A percentile compares a stretch with the other conserved stretches of the same genome.
These are phyloP conservation scores for Sisymbrium altissimum DNA, from an alignment of 345 rosid genomes.

Conservation along the genomic window DNA sequence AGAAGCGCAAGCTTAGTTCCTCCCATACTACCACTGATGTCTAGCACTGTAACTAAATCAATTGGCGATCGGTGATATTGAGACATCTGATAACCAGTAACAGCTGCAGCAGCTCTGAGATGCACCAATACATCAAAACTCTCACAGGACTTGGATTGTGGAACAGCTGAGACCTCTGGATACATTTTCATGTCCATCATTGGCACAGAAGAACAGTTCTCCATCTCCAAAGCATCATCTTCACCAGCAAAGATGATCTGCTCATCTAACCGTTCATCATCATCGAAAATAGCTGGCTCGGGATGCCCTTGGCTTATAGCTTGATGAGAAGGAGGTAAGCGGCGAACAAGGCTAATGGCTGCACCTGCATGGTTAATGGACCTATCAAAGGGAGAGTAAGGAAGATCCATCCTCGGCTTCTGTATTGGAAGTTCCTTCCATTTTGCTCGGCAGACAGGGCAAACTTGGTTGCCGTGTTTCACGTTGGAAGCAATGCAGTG, in stretches of 20 bases:
- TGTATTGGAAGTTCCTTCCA: constrained; percentile 83
- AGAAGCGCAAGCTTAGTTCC: constrained; percentile 87
- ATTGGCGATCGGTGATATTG: constrained; percentile 59
- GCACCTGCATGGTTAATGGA: constrained; percentile 37
- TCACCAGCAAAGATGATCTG: constrained; percentile 31
- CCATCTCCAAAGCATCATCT: background rate
- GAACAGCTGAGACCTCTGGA: constrained; percentile 65
- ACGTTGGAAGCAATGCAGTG: constrained; percentile 80
- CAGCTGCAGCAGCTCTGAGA: constrained; percentile 45
- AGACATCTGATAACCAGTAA: constrained; percentile 34
- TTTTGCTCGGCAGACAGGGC: constrained; percentile 79
- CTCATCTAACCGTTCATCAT: constrained; percentile 59
- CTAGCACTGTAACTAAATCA: constrained; percentile 81
- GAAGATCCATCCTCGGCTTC: constrained; percentile 34
- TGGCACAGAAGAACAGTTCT: constrained; percentile 1
- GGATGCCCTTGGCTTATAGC: constrained; percentile 43
- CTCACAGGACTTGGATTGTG: constrained; percentile 43
- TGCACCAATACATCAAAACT: constrained; percentile 61
- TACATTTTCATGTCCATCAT: constrained; percentile 48
- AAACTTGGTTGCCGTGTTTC: constrained; percentile 67
- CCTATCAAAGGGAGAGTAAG: background rate
- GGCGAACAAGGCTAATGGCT: constrained; percentile 43
- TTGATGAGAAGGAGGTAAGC: constrained; percentile 49
- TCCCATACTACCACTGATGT: constrained; percentile 90
- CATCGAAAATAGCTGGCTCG: constrained; percentile 61